These are phyloP conservation scores for Nannochloris sp. DNA, from an alignment of 139 green algal genomes.

Conservation along the genomic window DNA sequence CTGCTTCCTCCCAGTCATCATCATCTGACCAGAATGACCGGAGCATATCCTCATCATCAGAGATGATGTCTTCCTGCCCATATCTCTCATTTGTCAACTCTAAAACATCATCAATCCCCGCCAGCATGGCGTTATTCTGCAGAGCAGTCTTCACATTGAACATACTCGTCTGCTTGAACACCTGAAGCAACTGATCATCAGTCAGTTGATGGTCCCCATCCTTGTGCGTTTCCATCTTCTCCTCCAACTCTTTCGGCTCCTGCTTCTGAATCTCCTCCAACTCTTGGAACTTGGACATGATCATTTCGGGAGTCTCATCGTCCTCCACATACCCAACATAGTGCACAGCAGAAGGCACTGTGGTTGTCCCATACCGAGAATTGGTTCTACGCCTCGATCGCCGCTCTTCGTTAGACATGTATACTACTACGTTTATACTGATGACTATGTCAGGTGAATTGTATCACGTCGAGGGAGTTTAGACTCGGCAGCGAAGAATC, in stretches of 20 bases:
- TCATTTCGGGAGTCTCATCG: constrained; percentile 90
- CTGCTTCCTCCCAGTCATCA: constrained; percentile 6
- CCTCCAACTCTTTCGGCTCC: neutral
- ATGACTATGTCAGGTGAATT: neutral
- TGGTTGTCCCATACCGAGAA: constrained; percentile 19
- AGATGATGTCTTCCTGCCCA: constrained; percentile 26
- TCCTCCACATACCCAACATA: constrained; percentile 94
- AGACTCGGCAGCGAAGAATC: no score
- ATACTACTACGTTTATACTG: neutral
- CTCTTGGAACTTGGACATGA: constrained; percentile 90
- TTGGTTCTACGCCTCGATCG: constrained; percentile 15
- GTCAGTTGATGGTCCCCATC: constrained; percentile 21
- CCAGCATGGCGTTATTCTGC: constrained; percentile 50
- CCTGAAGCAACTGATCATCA: constrained; percentile 58
- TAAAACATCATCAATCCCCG: constrained; percentile 24
- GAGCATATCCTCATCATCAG: constrained; percentile 45
- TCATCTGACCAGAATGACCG: constrained; percentile 57
- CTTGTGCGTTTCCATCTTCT: neutral
- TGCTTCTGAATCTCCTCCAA: constrained; percentile 59
- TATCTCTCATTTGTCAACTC: constrained; percentile 15
- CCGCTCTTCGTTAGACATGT: neutral
- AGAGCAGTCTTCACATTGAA: constrained; percentile 71
- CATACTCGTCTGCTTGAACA: constrained; percentile 80
- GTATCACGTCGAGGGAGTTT: no score
- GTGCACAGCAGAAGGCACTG: constrained; percentile 62